phyloP scores from a whole-genome alignment of 257 asterid genomes.

The Anisodus tanguticus region DNA sequence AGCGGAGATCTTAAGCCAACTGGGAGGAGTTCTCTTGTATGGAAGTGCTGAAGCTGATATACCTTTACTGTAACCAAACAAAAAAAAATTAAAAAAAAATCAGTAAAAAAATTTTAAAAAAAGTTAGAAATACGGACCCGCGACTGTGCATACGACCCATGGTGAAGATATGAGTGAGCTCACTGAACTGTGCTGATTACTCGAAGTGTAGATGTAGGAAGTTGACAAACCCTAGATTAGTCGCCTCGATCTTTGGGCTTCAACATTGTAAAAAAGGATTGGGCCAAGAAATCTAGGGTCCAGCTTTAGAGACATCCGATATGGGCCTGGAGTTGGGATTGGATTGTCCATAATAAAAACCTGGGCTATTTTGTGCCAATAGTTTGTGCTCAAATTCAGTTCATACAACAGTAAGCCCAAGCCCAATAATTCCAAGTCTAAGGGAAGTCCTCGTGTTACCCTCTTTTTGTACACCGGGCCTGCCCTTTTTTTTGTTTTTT shows the following conservation, averaged over 20 bases:
- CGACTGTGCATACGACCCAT: conserved; percentile 38
- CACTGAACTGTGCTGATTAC: too few relatives aligned
- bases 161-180: conserved; percentile 31
- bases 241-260: conserved; percentile 29
- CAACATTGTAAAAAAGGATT: background rate
- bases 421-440: too few relatives aligned
- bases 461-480: too few relatives aligned
- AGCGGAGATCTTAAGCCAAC: conserved; percentile 56
- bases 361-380: too few relatives aligned
- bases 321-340: too few relatives aligned
- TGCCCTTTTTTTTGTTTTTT: too few relatives aligned
- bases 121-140: conserved; percentile 44
- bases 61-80: conserved; percentile 63
- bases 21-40: conserved; percentile 79
- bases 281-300: background rate
- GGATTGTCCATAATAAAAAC: too few relatives aligned
- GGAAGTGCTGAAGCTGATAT: conserved; percentile 44
- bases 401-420: too few relatives aligned
- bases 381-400: too few relatives aligned
- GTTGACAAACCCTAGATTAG: background rate
- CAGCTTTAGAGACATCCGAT: background rate
- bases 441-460: too few relatives aligned
- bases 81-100: too few relatives aligned
- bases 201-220: background rate
- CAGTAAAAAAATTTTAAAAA: background rate